Base-by-base conservation (phyloP, 2,329 filamentous ascomycete species). In the Orbilia brochopaga region DNA sequence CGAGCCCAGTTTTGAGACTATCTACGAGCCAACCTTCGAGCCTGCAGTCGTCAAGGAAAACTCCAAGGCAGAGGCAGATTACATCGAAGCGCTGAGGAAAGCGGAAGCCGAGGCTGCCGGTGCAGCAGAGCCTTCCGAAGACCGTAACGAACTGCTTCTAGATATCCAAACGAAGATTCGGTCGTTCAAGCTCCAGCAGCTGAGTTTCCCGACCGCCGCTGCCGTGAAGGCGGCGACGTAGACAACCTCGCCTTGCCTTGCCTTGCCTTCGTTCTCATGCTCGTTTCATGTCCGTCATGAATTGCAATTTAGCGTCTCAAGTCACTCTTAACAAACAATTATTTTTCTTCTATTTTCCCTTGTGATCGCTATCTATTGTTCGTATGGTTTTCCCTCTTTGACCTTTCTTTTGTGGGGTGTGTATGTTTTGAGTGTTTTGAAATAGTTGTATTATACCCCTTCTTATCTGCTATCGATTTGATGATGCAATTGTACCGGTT, bases 251-350 rank as follows among this genome's bases (percentile, higher is more conserved):
- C 37, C 23, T 30, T n/a, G 1, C 35, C 40, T 55, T 51, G 19
- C 50, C 19, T 54, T 48, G 23, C 48, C 58, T 58, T 51, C 50
- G 27, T 58, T 35, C 37, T 65, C 40, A 63, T 52, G 61, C 44
- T 60, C 40, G 42, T 59, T 72, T 53, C 55, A 64, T 61, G 59
- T 56, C 60, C 50, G 60, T 65, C 60, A 72, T 72, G 67, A 65
- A 53, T 57, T 72, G 51, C 59, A 21, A 23, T 63, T 72, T 61
- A 56, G 50, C 50, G 50, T 53, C 6, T 35, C 30, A 53, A 53
- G n/a, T 53, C 23, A 53, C 50, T 19, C n/a, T 21, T 19, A 21
- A 21, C 5, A 5, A 15, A 48, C 17, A 3, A 5, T 19, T 40
- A 42, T 13, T 50, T n/a, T n/a, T 44, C 42, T 61, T 65, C 46